Percentiles rank a stretch among this genome's conserved stretches.
Evolutionary conservation across 345 rosid genomes (phyloP).

Genomic region (Microthlaspi erraticum): DNA sequence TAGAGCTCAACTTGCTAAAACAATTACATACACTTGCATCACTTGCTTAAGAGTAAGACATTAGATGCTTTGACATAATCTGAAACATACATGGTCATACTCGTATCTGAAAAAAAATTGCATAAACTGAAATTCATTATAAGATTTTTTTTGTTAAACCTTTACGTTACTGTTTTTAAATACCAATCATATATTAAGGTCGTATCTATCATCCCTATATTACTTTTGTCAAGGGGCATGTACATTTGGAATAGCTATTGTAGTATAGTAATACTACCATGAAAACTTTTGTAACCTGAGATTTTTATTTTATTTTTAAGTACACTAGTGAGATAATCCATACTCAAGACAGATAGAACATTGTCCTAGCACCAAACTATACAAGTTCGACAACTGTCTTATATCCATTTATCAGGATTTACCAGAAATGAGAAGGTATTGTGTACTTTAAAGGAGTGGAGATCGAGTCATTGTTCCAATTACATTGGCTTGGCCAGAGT

Average conservation of each 20-base stretch:
- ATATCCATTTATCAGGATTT: not conserved
- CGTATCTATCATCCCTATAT: not conserved
- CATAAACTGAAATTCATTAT: not conserved
- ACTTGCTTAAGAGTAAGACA: not conserved
- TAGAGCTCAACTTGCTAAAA: conserved; percentile 23
- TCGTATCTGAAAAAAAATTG: not conserved
- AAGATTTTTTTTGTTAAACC: not conserved
- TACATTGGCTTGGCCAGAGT: conserved; percentile 6
- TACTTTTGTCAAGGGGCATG: not conserved
- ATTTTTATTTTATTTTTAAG: not conserved
- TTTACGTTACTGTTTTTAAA: not conserved
- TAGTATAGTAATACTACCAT: too few relatives aligned
- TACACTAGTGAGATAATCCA: not conserved
- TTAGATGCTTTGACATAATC: not conserved
- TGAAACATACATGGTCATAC: not conserved
- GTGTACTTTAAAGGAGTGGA: not conserved
- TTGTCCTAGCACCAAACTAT: conserved; percentile 3
- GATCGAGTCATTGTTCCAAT: not conserved
- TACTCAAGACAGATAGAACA: not conserved
- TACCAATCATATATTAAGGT: not conserved
- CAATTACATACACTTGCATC: not conserved
- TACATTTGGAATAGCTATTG: not conserved
- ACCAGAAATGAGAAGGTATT: conserved; percentile 7
- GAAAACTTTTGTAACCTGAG: not conserved
- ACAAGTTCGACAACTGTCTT: not conserved